Evolutionary conservation across 2,329 filamentous ascomycete species (phyloP), one percentile per base, ranked within the genome.

Genomic region (Tolypocladium nubicola): DNA sequence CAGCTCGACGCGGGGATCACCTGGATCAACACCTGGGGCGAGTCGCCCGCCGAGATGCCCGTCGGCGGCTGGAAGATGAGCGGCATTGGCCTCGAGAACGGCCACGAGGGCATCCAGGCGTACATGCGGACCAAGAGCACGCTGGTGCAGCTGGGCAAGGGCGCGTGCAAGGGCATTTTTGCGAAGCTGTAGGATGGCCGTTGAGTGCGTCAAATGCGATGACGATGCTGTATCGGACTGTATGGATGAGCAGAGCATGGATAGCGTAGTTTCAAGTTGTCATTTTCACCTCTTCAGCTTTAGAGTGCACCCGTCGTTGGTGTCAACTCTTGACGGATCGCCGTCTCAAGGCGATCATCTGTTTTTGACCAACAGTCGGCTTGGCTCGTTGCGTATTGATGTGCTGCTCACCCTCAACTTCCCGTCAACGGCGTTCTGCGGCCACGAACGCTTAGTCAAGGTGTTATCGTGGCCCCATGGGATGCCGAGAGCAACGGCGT

Each of bases 21-120:
- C 1, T 96, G 90, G 90, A 80, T 96, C 55, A 96, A 96, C 70
- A 91, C 89, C 0, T 96, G 91, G 91, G 90, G 91, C n/a, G 90
- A 96, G 75, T 87, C 82, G 53, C 90, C 90, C 0, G 89, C 91
- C 0, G 90, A 96, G 76, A 96, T 96, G 91, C 87, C 88, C 2
- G 90, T 96, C 0, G 90, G 90, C 11, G 90, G 90, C 0, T 96
- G 90, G 91, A 96, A 96, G 77, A 81, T 88, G 79, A 95, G 90
- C 68, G 91, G 91, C 39, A 75, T 96, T 11, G 90, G 90, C 0
- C 85, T 95, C 1, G 90, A 96, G 78, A 96, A 96, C 70, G 91
- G 90, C 4, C 78, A 84, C 58, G 83, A 81, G 65, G 90, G 90
- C 0, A 79, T 96, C 56, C 86, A 88, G 71, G 87, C 88, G 4